A percentile compares a stretch with the other conserved stretches of the same genome.
phyloP scores from a whole-genome alignment of 768 basidiomycete genomes.

The Rhizopogon rudus region DNA sequence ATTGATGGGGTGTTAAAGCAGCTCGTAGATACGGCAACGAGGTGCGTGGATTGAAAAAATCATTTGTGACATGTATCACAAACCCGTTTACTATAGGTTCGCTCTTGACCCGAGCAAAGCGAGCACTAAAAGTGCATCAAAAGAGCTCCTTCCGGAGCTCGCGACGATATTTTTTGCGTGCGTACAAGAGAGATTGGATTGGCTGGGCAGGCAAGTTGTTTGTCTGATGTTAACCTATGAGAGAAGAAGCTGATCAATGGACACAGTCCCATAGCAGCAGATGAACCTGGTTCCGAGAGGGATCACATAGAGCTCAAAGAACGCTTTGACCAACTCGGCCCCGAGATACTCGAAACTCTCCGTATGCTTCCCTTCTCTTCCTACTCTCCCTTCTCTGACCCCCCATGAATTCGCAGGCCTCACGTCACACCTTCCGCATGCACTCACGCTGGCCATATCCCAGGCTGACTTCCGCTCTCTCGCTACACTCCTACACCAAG shows the following conservation, averaged over 20 bases:
- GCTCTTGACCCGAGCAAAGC: background rate
- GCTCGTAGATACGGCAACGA: slow-evolving; percentile 65
- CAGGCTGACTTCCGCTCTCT: slow-evolving; percentile 84
- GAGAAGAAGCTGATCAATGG: background rate
- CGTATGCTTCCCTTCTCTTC: slow-evolving; percentile 41
- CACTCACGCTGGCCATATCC: slow-evolving; percentile 80
- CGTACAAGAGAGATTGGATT: slow-evolving; percentile 63
- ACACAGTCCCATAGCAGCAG: slow-evolving; percentile 39
- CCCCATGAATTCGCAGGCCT: slow-evolving; percentile 40
- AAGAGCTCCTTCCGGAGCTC: slow-evolving; percentile 55
- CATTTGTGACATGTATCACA: background rate
- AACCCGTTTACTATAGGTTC: background rate
- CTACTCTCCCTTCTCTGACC: background rate
- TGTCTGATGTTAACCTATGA: background rate
- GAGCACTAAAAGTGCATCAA: slow-evolving; percentile 6
- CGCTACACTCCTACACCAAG: slow-evolving; percentile 77
- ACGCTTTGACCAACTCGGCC: slow-evolving; percentile 65
- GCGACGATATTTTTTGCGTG: slow-evolving; percentile 61
- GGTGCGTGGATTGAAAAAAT: background rate
- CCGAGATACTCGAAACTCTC: slow-evolving; percentile 74
- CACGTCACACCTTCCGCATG: slow-evolving; percentile 60
- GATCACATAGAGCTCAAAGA: slow-evolving; percentile 59
- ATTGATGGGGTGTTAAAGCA: slow-evolving; percentile 63
- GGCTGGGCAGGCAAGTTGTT: slow-evolving; percentile 51
- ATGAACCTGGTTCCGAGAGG: slow-evolving; percentile 44